Base-by-base conservation (phyloP, 1,139 yeast genomes). In the Pichia sp. region DNA sequence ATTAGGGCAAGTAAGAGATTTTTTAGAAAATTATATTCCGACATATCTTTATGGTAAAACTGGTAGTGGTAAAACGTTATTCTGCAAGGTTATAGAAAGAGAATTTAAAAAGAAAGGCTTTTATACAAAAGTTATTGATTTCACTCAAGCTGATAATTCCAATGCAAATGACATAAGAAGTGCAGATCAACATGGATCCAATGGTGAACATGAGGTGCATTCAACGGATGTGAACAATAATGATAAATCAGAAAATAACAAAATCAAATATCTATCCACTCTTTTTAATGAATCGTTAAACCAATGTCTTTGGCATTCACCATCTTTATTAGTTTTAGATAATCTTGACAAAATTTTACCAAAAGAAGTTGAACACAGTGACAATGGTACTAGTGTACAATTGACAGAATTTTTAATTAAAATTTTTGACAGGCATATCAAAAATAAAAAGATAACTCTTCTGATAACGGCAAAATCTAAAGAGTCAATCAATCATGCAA, bases 21-120 rank as follows among this genome's bases (percentile, higher is more conserved):
- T 79, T 16, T 62, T 85, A 12, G 61, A 70, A 13, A 62, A 74
- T 44, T 74, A 82, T 42, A 71, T 73, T 2, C 88, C 94, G 2
- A 66, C 74, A 1, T 67, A 87, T 46, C 61, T 90, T 0, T 75
- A 80, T 56, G 97, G 97, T 0, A 70, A 81, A 36, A 70, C 87
- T 0, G 97, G 96, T 0, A 75, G 88, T 53, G 97, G 97, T 1
- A 90, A 90, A 62, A 69, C 92, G 0, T 68, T 79, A 2, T 59
- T 83, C 0, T 62, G 81, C 18, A 66, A 70, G 7, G 68, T 73
- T 32, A 61, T 85, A 2, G 61, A 73, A 0, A 53, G 65, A 3
- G 59, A 60, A 7, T 63, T 85, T 18, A 26, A 36, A 2, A 54
- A 61, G 7, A 61, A 68, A 39, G 79, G 80, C 6, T 68, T 67